These are phyloP conservation scores for Triangularia setosa DNA, from an alignment of 2,329 filamentous ascomycete genomes.

Conservation along the genomic window DNA sequence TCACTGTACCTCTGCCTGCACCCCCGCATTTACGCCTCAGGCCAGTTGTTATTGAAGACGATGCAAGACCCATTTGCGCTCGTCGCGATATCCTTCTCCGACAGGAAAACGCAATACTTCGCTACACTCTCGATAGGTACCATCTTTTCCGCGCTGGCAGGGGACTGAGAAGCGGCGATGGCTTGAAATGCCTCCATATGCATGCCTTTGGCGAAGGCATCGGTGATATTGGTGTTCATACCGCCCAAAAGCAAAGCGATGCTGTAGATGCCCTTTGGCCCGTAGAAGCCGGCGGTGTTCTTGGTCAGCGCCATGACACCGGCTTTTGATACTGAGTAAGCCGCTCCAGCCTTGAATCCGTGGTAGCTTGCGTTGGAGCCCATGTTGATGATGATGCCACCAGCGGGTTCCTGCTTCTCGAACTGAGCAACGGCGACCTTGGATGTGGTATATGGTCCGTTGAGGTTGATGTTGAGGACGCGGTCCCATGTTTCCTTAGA, in stretches of 20 bases:
- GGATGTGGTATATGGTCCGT: conserved; percentile 49
- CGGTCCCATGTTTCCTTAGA: conserved; percentile 47
- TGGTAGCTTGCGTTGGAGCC: conserved; percentile 43
- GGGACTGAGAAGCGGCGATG: conserved; percentile 28
- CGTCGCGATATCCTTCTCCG: conserved; percentile 32
- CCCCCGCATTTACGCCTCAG: conserved; percentile 26
- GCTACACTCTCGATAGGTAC: conserved; percentile 36
- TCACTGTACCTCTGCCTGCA: not conserved
- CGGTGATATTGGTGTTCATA: conserved; percentile 54
- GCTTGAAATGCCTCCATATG: conserved; percentile 33
- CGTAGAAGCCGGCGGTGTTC: conserved; percentile 56
- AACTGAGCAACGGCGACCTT: conserved; percentile 49
- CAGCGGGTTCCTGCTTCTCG: conserved; percentile 35
- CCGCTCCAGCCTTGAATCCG: conserved; percentile 33
- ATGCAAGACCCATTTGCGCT: conserved; percentile 33
- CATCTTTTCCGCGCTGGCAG: conserved; percentile 29
- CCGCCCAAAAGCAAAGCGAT: conserved; percentile 49
- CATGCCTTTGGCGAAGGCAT: conserved; percentile 37
- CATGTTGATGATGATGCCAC: conserved; percentile 51
- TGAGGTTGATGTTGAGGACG: conserved; percentile 54
- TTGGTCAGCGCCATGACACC: conserved; percentile 39
- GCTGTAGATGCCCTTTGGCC: conserved; percentile 48
- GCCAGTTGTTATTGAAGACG: conserved; percentile 37
- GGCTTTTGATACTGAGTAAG: conserved; percentile 30
- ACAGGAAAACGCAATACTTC: conserved; percentile 37